Conservation (phyloP, 148 eudicot genomes). For the Pharnaceum exiguum region DNA sequence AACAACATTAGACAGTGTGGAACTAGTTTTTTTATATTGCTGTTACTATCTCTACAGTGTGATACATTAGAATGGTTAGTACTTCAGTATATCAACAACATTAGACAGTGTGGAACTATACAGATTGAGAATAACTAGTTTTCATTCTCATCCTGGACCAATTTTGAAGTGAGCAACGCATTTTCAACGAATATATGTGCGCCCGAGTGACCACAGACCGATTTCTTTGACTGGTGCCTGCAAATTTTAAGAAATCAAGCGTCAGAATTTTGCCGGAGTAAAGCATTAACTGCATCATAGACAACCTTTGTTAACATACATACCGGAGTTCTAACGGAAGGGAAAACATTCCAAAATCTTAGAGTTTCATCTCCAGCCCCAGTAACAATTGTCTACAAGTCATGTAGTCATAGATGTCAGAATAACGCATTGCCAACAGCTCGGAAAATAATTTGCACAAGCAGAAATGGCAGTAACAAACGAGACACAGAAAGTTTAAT, state of each 20-base stretch:
- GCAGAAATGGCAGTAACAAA: too few relatives aligned
- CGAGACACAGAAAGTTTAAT: background rate
- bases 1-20: background rate
- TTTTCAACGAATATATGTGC: slow-evolving; percentile 75
- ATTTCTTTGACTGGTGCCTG: slow-evolving; percentile 84
- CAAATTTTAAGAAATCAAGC: slow-evolving; percentile 1
- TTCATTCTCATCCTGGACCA: background rate
- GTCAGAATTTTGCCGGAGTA: background rate
- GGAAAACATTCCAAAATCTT: slow-evolving; percentile 95
- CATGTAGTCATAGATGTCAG: background rate
- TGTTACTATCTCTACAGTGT: too few relatives aligned
- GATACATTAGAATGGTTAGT: too few relatives aligned
- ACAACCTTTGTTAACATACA: slow-evolving; percentile 3
- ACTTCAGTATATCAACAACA: background rate
- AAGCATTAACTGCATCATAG: too few relatives aligned
- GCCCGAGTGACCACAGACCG: slow-evolving; percentile 81
- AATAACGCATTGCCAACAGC: background rate
- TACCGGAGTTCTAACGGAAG: slow-evolving; percentile 80
- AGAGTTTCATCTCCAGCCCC: slow-evolving; percentile 98
- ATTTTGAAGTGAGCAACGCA: background rate
- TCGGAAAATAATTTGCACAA: background rate
- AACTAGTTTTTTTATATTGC: too few relatives aligned
- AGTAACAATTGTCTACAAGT: slow-evolving; percentile 82
- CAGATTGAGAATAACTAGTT: background rate
- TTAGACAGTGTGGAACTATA: slow-evolving; percentile 9